Base-by-base conservation (phyloP, 2,329 filamentous ascomycete species). In the Corynespora cassiicola region DNA sequence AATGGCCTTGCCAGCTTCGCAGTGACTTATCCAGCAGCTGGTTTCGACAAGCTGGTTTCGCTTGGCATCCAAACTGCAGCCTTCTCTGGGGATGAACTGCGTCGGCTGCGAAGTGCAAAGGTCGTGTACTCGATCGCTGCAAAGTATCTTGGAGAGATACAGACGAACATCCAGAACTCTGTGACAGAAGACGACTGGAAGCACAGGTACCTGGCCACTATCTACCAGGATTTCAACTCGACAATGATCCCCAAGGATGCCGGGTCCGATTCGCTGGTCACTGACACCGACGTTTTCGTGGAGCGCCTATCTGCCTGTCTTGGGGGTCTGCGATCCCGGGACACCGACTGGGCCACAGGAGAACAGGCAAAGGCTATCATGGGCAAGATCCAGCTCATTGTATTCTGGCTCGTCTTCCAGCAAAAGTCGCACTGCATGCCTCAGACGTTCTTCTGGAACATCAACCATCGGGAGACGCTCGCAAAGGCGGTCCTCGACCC, bases 361-460 rank as follows among this genome's bases (percentile, higher is more conserved):
- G 23, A 41, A 24, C 29, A 49, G 16, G 22, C 37, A n/a, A 18
- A 40, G 22, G 27, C 14, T 2, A 21, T 52, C 9, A 52, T 58
- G 39, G 34, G 23, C 30, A 59, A 61, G 22, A 31, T 61, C 5
- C 63, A 67, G 29, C 17, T 61, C n/a, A 34, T 65, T 21, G 31
- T 58, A n/a, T 66, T 65, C 49, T 66, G 63, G 61, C 58, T 63
- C 12, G 31, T 65, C 19, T 63, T 53, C 44, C 44, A 41, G 4
- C 58, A 63, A 34, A 52, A 46, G 9, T 39, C 34, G 11, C 63
- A 63, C 43, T 59, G 52, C 22, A 56, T 50, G 10, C 51, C 63
- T 4, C 63, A 65, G 36, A 60, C 53, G 3, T 64, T 61, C 47
- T 67, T 67, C 46, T 41, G 34, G 3, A 56, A 40, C 4, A 39